A percentile compares a stretch with the other conserved stretches of the same genome.
Evolutionary conservation across 2,329 filamentous ascomycete species (phyloP).

Genomic region (Decorospora gaudefroyi): DNA sequence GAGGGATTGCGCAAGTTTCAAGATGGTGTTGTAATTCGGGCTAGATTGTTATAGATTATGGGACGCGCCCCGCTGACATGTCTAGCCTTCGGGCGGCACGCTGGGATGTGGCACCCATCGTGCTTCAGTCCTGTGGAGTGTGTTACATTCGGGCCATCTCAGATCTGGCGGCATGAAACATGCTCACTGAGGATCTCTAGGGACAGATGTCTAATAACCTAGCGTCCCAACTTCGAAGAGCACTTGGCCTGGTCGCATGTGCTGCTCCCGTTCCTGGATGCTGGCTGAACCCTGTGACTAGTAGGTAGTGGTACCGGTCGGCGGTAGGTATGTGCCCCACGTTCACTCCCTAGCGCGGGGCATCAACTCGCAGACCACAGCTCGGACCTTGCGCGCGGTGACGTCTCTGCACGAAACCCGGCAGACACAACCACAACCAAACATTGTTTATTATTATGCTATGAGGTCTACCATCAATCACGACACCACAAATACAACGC

Average conservation of each 20-base stretch:
- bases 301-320: neutral
- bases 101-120: conserved; percentile 33
- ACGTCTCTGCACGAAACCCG: conserved; percentile 29
- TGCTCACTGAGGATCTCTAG: conserved; percentile 33
- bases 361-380: conserved; percentile 16
- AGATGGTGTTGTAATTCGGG: conserved; percentile 36
- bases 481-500: neutral
- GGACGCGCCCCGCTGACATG: conserved; percentile 37
- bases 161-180: conserved; percentile 41
- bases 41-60: conserved; percentile 42
- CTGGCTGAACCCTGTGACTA: neutral
- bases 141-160: conserved; percentile 12
- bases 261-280: neutral
- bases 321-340: conserved; percentile 13
- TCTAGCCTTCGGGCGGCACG: conserved; percentile 22
- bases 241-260: neutral
- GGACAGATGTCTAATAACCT: no score
- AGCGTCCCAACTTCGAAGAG: no score
- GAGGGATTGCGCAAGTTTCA: conserved; percentile 42
- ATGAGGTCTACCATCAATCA: conserved; percentile 19
- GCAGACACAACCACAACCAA: conserved; percentile 25
- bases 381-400: conserved; percentile 19
- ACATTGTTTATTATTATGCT: conserved; percentile 30
- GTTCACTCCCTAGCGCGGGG: conserved; percentile 15
- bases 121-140: conserved; percentile 28